Evolutionary conservation across 306 rosid genomes (phyloP).

Genomic region (Hippophae rhamnoides): DNA sequence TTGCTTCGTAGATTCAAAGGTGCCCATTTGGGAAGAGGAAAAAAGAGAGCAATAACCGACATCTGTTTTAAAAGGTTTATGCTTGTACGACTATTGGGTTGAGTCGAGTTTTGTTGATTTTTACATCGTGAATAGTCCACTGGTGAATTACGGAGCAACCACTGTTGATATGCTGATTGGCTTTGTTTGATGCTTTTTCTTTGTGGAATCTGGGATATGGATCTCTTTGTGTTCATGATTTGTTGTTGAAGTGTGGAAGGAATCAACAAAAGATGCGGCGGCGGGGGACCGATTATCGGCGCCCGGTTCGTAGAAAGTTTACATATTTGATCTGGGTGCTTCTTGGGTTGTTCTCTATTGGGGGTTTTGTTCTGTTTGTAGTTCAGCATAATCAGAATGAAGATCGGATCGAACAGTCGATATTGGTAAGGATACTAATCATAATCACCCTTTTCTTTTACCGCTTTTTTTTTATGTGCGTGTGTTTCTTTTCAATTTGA

Average conservation of each 20-base stretch:
- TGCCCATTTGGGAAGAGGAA: neutral
- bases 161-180: constrained; percentile 4
- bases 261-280: constrained; percentile 67
- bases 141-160: constrained; percentile 4
- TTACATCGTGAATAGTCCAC: neutral
- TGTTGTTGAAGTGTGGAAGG: constrained; percentile 34
- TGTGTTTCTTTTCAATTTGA: constrained; percentile 4
- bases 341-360: constrained; percentile 51
- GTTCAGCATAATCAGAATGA: constrained; percentile 71
- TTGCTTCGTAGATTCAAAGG: neutral
- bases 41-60: too few relatives aligned
- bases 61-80: too few relatives aligned
- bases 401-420: constrained; percentile 61
- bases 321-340: constrained; percentile 87
- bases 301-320: constrained; percentile 86
- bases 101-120: neutral
- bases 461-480: neutral
- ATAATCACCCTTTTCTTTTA: neutral
- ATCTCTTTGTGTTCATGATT: constrained; percentile 22
- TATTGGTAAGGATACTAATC: constrained; percentile 30
- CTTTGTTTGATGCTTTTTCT: constrained; percentile 4
- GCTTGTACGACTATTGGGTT: neutral
- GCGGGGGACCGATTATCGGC: constrained; percentile 96
- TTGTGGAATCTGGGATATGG: constrained; percentile 27
- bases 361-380: constrained; percentile 57